phyloP scores from a whole-genome alignment of 176 grass and related monocot species.

The Eleusine coracana region DNA sequence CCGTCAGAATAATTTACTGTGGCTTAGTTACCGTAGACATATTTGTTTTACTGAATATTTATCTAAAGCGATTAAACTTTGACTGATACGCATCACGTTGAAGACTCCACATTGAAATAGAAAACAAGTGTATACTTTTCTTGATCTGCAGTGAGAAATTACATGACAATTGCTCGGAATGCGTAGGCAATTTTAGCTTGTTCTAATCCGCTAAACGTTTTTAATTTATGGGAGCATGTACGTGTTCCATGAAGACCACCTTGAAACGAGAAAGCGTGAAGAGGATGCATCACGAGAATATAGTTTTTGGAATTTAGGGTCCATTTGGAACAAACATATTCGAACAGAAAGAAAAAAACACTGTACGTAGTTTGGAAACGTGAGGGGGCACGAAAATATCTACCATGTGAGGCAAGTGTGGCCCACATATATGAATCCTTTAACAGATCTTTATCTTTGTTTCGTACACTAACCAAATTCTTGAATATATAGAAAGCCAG shows the following conservation, averaged over 20 bases:
- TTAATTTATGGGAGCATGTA: too few relatives aligned
- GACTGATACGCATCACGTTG: background rate
- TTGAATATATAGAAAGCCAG: background rate
- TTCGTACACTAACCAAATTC: background rate
- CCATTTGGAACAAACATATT: background rate
- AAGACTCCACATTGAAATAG: background rate
- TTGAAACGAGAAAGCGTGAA: too few relatives aligned
- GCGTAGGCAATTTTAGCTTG: background rate
- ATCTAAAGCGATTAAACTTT: background rate
- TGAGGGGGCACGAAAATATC: conserved; percentile 1
- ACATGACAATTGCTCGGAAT: too few relatives aligned
- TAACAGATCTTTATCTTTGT: background rate
- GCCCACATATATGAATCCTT: background rate
- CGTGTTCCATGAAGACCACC: background rate
- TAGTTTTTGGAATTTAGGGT: background rate
- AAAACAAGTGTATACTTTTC: background rate
- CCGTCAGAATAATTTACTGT: background rate
- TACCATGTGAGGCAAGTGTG: too few relatives aligned
- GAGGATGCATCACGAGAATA: background rate
- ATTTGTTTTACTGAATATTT: background rate
- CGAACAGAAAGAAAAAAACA: background rate
- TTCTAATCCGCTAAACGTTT: background rate
- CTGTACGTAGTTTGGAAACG: background rate
- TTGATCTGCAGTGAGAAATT: too few relatives aligned
- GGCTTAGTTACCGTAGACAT: background rate